Evolutionary conservation across 2,329 filamentous ascomycete species (phyloP).

Genomic region (Aureobasidium sp.): DNA sequence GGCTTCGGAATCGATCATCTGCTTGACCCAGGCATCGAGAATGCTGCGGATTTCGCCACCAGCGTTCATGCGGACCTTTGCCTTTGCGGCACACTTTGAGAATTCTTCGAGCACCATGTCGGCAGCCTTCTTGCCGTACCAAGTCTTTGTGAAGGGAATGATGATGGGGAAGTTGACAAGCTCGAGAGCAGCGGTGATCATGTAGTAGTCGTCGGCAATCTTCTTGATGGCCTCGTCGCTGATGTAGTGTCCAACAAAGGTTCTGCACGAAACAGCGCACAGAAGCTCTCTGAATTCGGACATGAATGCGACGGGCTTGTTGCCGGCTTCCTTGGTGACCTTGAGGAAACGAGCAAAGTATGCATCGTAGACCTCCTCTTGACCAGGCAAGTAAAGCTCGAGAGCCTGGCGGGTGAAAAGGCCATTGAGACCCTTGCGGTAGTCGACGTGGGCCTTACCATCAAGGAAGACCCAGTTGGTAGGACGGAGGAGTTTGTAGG

Average conservation of each 20-base stretch:
- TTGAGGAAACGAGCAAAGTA: constrained; percentile 77
- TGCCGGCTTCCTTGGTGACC: constrained; percentile 60
- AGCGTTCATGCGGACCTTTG: constrained; percentile 71
- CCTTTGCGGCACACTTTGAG: constrained; percentile 79
- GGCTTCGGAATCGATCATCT: constrained; percentile 75
- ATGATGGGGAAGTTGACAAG: constrained; percentile 98
- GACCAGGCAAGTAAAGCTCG: constrained; percentile 79
- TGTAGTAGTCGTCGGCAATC: constrained; percentile 93
- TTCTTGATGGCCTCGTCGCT: constrained; percentile 83
- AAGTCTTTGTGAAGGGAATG: constrained; percentile 83
- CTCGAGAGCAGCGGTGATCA: constrained; percentile 91
- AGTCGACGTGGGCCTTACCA: constrained; percentile 90
- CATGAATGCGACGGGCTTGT: constrained; percentile 82
- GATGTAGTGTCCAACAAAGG: constrained; percentile 96
- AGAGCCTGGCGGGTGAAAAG: constrained; percentile 90
- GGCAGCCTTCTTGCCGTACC: constrained; percentile 89
- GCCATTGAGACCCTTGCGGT: constrained; percentile 90
- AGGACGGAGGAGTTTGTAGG: constrained; percentile 83
- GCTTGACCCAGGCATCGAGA: constrained; percentile 88
- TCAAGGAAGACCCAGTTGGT: constrained; percentile 98
- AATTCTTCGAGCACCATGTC: constrained; percentile 86
- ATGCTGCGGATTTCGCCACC: constrained; percentile 85
- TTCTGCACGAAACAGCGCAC: constrained; percentile 89
- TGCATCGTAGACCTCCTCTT: constrained; percentile 83
- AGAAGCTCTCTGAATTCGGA: constrained; percentile 86